Percentiles rank a stretch among this genome's conserved stretches.
Evolutionary conservation across 257 asterid species (phyloP).

Genomic region (Lantana camara): DNA sequence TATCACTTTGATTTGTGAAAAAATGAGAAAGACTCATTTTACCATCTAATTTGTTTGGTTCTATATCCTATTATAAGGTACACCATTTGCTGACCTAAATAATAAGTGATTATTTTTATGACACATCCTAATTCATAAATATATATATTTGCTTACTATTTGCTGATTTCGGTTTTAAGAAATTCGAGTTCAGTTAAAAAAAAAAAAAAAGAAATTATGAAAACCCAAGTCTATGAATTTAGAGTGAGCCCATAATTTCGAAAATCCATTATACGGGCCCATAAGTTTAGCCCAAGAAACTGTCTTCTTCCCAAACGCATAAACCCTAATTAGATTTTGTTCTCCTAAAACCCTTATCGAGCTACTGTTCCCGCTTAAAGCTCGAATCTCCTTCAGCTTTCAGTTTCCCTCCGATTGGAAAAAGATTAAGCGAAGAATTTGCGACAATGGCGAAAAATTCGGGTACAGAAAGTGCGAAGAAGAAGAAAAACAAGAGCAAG

Average conservation of each 20-base stretch:
- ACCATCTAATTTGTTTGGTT: too few relatives aligned
- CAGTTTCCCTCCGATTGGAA: conserved; percentile 5
- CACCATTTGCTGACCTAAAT: too few relatives aligned
- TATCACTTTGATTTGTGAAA: too few relatives aligned
- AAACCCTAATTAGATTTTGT: conserved; percentile 32
- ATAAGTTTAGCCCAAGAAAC: conserved; percentile 11
- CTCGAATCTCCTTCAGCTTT: conserved; percentile 2
- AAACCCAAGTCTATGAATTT: too few relatives aligned
- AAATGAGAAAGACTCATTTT: too few relatives aligned
- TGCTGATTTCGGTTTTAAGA: too few relatives aligned
- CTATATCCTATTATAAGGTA: too few relatives aligned
- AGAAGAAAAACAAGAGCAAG: conserved; percentile 60
- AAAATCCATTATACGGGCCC: conserved; percentile 7
- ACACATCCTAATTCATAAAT: too few relatives aligned
- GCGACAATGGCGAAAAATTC: conserved; percentile 61
- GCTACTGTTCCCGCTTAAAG: neutral
- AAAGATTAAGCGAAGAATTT: neutral
- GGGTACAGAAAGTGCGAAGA: conserved; percentile 38
- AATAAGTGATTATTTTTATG: too few relatives aligned
- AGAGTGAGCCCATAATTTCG: neutral
- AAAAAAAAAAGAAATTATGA: too few relatives aligned
- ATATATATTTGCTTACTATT: too few relatives aligned
- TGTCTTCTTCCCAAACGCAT: conserved; percentile 18
- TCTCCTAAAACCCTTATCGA: conserved; percentile 29
- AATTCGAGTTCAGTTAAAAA: too few relatives aligned